Base-by-base conservation (phyloP, 352 stramenopile genomes). In the Pythium oligandrum region DNA sequence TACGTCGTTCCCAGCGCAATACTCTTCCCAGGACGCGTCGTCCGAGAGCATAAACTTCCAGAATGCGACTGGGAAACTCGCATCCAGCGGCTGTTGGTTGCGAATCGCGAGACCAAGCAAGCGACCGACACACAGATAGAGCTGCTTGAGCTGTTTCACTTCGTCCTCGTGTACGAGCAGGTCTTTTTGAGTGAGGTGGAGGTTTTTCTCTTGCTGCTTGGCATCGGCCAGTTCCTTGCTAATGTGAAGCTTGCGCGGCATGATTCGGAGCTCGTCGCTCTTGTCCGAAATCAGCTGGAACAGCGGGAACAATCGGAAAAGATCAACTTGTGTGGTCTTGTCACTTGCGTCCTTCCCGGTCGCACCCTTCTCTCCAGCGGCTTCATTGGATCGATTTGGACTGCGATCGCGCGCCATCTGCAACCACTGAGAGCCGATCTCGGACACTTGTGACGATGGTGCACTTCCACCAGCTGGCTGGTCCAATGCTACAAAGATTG, bases 11-110 rank as follows among this genome's bases (percentile, higher is more conserved):
- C 47, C 53, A 31, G 64, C 73, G 40, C 75, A 87, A 30, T 85
- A 88, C 6, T 80, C 75, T 51, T 85, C 57, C 78, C 78, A 90
- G 6, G 61, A 56, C 44, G 88, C 53, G 0, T 57, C 55, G 30
- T 87, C 66, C 44, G 63, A 45, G 17, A 70, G 40, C 56, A 90
- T 70, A 40, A 88, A 85, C 43, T 86, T 82, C 82, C 82, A 92
- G 40, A 90, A 81, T 3, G 70, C 73, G 3, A 86, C 37, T 4
- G 77, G 70, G 55, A 90, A 86, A 38, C 75, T 65, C 3, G 70
- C 68, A 50, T 72, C 64, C 33, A 92, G 59, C 12, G 77, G 73
- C 33, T 88, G 76, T 45, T 89, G 75, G 37, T 90, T 78, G 36
- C 82, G 78, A 59, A 92, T 83, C 9, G 77, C 73, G 33, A 92